These are phyloP conservation scores for Dalbergia cochinchinensis DNA, from an alignment of 306 rosid species.

Conservation along the genomic window DNA sequence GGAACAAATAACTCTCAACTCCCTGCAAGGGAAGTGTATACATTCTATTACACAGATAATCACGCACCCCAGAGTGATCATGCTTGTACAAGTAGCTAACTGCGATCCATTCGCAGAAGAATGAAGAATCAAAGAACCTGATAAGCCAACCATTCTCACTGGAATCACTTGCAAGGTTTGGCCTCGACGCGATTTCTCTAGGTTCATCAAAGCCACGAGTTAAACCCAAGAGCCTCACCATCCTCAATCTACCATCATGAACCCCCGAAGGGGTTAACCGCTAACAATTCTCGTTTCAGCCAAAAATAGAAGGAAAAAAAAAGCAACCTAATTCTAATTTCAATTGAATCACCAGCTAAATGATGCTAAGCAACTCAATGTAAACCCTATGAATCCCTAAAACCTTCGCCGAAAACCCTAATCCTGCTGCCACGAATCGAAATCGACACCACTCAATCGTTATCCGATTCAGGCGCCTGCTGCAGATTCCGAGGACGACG, in stretches of 20 bases:
- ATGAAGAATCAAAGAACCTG: slow-evolving; percentile 94
- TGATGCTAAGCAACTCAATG: slow-evolving; percentile 31
- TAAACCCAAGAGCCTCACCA: slow-evolving; percentile 89
- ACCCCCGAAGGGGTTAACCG: slow-evolving; percentile 38
- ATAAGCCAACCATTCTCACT: slow-evolving; percentile 99
- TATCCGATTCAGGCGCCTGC: slow-evolving; percentile 40
- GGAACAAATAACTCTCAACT: slow-evolving; percentile 95
- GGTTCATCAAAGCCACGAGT: slow-evolving; percentile 79
- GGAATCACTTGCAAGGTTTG: slow-evolving; percentile 65
- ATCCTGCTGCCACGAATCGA: slow-evolving; percentile 2
- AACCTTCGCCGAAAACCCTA: slow-evolving; percentile 58
- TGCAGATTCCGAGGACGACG: slow-evolving; percentile 34
- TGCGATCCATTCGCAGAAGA: slow-evolving; percentile 99
- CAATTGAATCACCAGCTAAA: slow-evolving; percentile 46
- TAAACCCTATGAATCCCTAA: slow-evolving; percentile 43
- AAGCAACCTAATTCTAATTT: slow-evolving; percentile 34
- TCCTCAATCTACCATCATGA: slow-evolving; percentile 68
- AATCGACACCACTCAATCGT: slow-evolving; percentile 35
- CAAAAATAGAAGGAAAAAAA: no score
- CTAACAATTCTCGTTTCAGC: slow-evolving; percentile 11
- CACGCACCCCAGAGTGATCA: slow-evolving; percentile 94
- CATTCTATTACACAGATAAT: slow-evolving; percentile 96
- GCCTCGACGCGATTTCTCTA: slow-evolving; percentile 84
- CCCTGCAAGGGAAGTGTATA: slow-evolving; percentile 93
- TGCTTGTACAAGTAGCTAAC: slow-evolving; percentile 98